These are phyloP conservation scores for Penicillium verhagenii DNA, from an alignment of 495 filamentous ascomycete genomes.

Conservation along the genomic window DNA sequence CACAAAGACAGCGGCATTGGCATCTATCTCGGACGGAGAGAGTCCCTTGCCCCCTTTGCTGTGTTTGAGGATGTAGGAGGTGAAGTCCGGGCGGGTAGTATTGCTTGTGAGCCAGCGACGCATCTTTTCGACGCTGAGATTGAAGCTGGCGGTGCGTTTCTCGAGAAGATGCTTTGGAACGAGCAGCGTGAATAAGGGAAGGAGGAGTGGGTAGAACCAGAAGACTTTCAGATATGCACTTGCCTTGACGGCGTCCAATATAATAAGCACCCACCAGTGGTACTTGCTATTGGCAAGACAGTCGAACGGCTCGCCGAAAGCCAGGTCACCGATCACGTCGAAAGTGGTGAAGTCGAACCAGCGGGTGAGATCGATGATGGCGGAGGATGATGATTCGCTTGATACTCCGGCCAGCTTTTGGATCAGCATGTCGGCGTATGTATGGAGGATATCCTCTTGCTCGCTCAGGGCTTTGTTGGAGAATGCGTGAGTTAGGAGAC, in stretches of 20 bases:
- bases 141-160: constrained; percentile 28
- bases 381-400: constrained; percentile 26
- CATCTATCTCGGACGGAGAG: constrained; percentile 37
- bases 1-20: constrained; percentile 40
- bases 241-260: constrained; percentile 27
- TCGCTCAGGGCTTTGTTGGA: constrained; percentile 45
- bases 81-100: constrained; percentile 35
- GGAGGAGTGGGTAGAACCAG: constrained; percentile 32
- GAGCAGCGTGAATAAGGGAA: constrained; percentile 23
- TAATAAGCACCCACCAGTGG: constrained; percentile 47
- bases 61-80: constrained; percentile 34
- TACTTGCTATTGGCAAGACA: constrained; percentile 46
- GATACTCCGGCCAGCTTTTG: constrained; percentile 14
- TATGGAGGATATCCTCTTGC: constrained; percentile 47
- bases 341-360: constrained; percentile 47
- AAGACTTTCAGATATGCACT: constrained; percentile 34
- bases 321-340: constrained; percentile 49
- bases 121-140: constrained; percentile 42
- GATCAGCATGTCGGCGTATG: constrained; percentile 40
- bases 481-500: constrained; percentile 50
- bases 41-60: constrained; percentile 28
- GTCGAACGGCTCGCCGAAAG: constrained; percentile 45
- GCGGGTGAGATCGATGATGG: constrained; percentile 29
- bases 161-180: constrained; percentile 22
- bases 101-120: constrained; percentile 33